Evolutionary conservation across 805 yeast genomes (phyloP).

Genomic region (Ogataea naganishii): DNA sequence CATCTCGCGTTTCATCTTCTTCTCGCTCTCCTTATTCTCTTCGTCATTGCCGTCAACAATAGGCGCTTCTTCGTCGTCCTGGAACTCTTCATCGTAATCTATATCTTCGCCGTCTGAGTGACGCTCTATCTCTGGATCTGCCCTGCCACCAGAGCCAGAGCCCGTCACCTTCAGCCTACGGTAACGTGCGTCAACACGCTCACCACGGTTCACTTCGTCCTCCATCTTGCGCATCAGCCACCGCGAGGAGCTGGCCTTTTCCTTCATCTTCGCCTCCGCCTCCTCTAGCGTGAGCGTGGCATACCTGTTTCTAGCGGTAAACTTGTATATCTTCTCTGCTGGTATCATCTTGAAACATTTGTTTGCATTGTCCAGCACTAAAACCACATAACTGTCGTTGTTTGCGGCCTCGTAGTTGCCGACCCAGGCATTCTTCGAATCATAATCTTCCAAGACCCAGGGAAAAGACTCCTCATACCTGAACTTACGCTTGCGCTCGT

Average conservation of each 20-base stretch:
- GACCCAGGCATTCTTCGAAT: constrained; percentile 89
- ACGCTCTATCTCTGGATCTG: constrained; percentile 28
- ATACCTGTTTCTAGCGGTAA: constrained; percentile 88
- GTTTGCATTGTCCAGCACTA: constrained; percentile 79
- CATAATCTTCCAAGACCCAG: constrained; percentile 97
- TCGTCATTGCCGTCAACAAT: constrained; percentile 94
- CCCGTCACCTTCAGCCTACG: constrained; percentile 33
- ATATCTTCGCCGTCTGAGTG: constrained; percentile 85
- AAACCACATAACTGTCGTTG: constrained; percentile 75
- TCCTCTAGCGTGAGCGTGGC: constrained; percentile 92
- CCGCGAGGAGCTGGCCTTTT: constrained; percentile 60
- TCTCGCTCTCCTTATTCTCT: constrained; percentile 84
- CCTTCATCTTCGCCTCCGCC: constrained; percentile 91
- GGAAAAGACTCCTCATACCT: constrained; percentile 96
- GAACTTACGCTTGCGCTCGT: constrained; percentile 73
- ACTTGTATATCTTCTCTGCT: constrained; percentile 86
- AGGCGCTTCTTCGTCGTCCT: constrained; percentile 98
- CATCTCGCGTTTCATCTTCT: constrained; percentile 78
- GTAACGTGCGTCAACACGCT: constrained; percentile 41
- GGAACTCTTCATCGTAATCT: constrained; percentile 94
- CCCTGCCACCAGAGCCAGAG: constrained; percentile 16
- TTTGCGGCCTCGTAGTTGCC: constrained; percentile 90
- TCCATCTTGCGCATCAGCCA: constrained; percentile 94
- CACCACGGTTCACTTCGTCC: constrained; percentile 48
- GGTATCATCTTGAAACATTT: constrained; percentile 79